phyloP scores from a whole-genome alignment of 306 rosid genomes.

The Sphenostylis stenocarpa region DNA sequence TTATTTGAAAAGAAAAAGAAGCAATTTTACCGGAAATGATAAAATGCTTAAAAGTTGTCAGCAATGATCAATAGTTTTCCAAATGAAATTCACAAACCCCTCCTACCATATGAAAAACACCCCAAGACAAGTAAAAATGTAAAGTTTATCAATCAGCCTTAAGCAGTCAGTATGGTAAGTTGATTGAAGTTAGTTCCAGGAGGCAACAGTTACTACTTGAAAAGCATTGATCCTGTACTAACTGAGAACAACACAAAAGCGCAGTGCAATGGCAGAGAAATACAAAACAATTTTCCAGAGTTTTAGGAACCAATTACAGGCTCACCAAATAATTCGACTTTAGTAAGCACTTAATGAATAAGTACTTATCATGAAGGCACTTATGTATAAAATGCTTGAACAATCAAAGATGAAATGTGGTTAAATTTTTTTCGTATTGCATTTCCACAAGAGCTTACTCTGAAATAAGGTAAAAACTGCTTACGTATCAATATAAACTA shows the following conservation, averaged over 20 bases:
- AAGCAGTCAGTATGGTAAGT: neutral
- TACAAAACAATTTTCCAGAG: neutral
- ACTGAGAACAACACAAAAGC: neutral
- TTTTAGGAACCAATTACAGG: neutral
- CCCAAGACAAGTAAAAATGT: neutral
- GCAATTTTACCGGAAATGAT: conserved; percentile 3
- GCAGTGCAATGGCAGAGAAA: neutral
- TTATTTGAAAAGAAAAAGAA: neutral
- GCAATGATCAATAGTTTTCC: neutral
- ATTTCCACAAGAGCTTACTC: neutral
- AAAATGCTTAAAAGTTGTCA: neutral
- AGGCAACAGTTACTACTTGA: neutral
- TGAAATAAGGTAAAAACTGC: too few relatives aligned
- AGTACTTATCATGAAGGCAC: neutral
- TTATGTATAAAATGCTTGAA: neutral
- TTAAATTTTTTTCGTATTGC: neutral
- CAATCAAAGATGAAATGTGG: neutral
- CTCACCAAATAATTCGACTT: neutral
- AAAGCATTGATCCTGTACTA: neutral
- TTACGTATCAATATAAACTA: too few relatives aligned
- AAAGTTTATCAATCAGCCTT: neutral
- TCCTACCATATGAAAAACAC: neutral
- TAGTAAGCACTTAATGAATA: neutral
- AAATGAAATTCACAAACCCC: neutral
- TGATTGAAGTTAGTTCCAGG: neutral